Evolutionary conservation across 163 green algal species (phyloP).

Genomic region (Scenedesmus sp.): DNA sequence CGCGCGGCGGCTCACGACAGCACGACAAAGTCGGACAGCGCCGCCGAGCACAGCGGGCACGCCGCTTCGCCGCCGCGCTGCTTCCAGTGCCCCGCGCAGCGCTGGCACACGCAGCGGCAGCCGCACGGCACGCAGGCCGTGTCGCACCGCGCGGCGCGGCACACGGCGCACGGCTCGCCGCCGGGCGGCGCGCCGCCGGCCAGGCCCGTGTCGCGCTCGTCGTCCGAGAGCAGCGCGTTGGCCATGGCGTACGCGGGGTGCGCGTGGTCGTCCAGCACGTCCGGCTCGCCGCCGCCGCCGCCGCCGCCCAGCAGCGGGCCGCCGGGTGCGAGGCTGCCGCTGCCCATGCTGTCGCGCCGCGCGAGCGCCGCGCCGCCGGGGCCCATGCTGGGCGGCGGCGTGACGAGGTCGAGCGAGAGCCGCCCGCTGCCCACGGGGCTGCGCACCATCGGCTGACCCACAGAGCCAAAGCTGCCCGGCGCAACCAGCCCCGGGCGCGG

Average conservation of each 20-base stretch:
- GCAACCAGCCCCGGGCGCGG: background rate
- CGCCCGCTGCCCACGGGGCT: background rate
- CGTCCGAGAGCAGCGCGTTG: slow-evolving; percentile 36
- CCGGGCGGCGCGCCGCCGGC: too few relatives aligned
- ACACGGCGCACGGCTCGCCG: slow-evolving; percentile 27
- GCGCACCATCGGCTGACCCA: slow-evolving; percentile 6
- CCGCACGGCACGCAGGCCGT: slow-evolving; percentile 42
- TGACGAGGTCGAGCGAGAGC: slow-evolving; percentile 25
- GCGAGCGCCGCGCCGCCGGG: too few relatives aligned
- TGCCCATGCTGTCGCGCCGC: slow-evolving; percentile 21
- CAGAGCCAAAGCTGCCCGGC: slow-evolving; percentile 16
- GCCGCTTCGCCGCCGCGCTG: background rate
- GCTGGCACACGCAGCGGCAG: slow-evolving; percentile 28
- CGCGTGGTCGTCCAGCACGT: slow-evolving; percentile 33
- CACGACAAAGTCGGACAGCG: slow-evolving; percentile 19
- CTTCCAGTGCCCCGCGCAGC: slow-evolving; percentile 11
- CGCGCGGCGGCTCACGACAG: background rate
- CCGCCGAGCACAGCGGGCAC: slow-evolving; percentile 18
- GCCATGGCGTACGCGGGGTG: slow-evolving; percentile 45
- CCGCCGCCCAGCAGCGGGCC: slow-evolving; percentile 10
- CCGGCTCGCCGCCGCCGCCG: slow-evolving; percentile 13
- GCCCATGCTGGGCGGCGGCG: background rate
- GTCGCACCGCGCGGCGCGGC: background rate
- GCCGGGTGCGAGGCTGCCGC: background rate
- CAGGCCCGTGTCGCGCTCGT: slow-evolving; percentile 2